Base-by-base conservation (phyloP, 345 rosid genomes). In the Anastatica hierochuntica region DNA sequence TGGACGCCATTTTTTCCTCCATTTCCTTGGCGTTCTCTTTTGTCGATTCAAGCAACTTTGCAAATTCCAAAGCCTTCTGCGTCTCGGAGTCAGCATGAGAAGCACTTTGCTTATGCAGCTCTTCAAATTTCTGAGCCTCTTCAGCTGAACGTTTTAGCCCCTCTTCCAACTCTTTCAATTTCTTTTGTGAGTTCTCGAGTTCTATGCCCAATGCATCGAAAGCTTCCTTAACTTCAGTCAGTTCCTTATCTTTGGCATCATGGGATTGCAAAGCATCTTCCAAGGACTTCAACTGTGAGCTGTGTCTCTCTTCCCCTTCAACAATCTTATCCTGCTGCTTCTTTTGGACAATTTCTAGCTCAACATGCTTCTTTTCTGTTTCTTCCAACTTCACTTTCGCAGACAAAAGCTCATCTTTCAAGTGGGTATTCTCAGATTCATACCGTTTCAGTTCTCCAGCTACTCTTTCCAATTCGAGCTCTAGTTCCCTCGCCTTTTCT, bases 121-220 rank as follows among this genome's bases (percentile, higher is more conserved):
- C 95, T 73, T 92, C 94, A 38, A 75, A 88, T 71, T 76, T 87
- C 72, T 56, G 76, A 19, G 84, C 80, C 62, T 87, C 96, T 12
- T 55, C 72, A 4, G 56, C 69, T 14, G 98, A 79, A 60, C 39
- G 10, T n/a, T 63, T 73, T 49, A 90, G 72, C 68, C 79, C 84
- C 42, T 76, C 64, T 38, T 81, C 90, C 78, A 83, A 60, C 57
- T 83, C 85, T 33, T 62, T 66, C 77, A 77, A 67, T 71, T 72
- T 79, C 74, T 79, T 83, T 64, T 76, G 66, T 7, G 90, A 81
- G 61, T 38, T 77, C 60, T 77, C 85, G 18, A 81, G 74, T 54
- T 94, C 89, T 31, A 81, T 71, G 45, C 64, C 79, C 35, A 88
- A 64, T 36, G 77, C 68, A 62, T 80, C 78, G 57, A 79, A 83